These are phyloP conservation scores for Castanospermum australe DNA, from an alignment of 306 rosid genomes.

Conservation along the genomic window DNA sequence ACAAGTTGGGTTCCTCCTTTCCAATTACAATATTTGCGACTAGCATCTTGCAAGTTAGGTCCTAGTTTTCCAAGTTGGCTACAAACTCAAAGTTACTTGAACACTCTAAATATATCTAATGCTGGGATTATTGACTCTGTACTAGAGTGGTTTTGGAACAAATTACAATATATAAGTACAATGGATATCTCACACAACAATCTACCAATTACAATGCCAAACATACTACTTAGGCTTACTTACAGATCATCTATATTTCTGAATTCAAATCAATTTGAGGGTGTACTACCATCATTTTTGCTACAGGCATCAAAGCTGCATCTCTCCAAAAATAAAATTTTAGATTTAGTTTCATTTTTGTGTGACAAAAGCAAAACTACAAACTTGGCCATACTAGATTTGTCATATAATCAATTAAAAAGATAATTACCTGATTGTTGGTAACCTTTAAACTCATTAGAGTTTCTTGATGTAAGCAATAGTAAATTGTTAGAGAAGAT, in stretches of 20 bases:
- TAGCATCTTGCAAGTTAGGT: conserved; percentile 24
- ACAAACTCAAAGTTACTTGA: background rate
- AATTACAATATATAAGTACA: accelerated
- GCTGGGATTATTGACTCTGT: background rate
- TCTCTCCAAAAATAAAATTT: background rate
- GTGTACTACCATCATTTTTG: background rate
- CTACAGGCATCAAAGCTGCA: accelerated
- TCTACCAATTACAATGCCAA: background rate
- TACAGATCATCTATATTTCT: accelerated
- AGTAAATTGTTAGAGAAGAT: conserved; percentile 7
- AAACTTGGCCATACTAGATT: background rate
- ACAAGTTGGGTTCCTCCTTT: conserved; percentile 6
- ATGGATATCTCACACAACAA: conserved; percentile 16
- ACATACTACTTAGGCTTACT: background rate
- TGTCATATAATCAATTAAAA: conserved; percentile 6
- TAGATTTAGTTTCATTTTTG: background rate
- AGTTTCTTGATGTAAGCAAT: conserved; percentile 8
- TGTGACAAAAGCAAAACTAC: background rate
- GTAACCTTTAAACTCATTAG: background rate
- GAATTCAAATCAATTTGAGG: conserved; percentile 23
- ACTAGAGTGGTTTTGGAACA: conserved; percentile 16
- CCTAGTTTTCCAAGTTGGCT: conserved; percentile 22
- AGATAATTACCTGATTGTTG: background rate
- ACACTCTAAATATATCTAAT: accelerated
- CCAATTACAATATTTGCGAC: accelerated